phyloP scores from a whole-genome alignment of 257 asterid genomes.

The Solanum ahanhuiri region DNA sequence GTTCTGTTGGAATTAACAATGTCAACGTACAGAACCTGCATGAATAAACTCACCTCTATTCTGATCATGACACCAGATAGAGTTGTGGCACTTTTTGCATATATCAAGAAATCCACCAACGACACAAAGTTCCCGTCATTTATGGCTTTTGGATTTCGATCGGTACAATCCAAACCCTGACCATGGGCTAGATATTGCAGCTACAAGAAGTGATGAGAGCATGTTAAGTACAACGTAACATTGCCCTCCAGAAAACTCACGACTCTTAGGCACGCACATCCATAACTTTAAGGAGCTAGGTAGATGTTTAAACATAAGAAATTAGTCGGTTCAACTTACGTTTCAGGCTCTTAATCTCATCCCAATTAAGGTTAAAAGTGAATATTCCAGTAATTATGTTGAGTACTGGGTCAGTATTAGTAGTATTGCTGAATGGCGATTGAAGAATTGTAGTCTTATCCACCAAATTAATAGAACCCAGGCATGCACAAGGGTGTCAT shows the following conservation, averaged over 20 bases:
- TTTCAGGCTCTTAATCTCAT: slow-evolving; percentile 35
- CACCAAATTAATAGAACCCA: slow-evolving; percentile 57
- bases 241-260: neutral
- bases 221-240: neutral
- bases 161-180: slow-evolving; percentile 6
- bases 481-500: slow-evolving; percentile 30
- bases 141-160: slow-evolving; percentile 45
- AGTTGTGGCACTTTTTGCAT: slow-evolving; percentile 45
- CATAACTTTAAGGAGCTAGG: no score
- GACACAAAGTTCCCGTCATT: slow-evolving; percentile 30
- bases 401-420: slow-evolving; percentile 36
- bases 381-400: slow-evolving; percentile 29
- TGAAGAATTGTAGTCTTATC: slow-evolving; percentile 35
- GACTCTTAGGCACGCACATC: no score
- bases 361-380: slow-evolving; percentile 64
- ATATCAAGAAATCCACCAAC: slow-evolving; percentile 50
- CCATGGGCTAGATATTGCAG: slow-evolving; percentile 40
- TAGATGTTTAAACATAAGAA: no score
- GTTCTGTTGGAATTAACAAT: neutral
- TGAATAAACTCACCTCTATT: slow-evolving; percentile 43
- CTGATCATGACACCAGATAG: slow-evolving; percentile 60
- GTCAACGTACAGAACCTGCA: neutral
- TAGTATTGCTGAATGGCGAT: slow-evolving; percentile 18
- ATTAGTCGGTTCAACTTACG: slow-evolving; percentile 32
- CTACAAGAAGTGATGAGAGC: slow-evolving; percentile 30